Percentiles rank a stretch among this genome's conserved stretches.
These are phyloP conservation scores for Verticillium longisporum DNA, from an alignment of 2,329 filamentous ascomycete genomes.

Conservation along the genomic window DNA sequence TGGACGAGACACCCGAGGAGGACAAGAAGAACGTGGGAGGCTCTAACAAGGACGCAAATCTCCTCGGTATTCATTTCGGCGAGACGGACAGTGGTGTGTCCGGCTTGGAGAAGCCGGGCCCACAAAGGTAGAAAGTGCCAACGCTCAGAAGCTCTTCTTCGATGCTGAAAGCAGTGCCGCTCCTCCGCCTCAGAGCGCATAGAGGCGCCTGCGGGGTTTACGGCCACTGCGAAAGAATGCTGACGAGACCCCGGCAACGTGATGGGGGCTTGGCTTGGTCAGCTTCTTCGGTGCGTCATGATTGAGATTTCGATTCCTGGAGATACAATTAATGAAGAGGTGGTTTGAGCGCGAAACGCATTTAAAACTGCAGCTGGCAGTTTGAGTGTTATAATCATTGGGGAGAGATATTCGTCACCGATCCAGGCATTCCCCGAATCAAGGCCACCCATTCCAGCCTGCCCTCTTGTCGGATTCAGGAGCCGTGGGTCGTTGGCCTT, in stretches of 20 bases:
- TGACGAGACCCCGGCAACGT: neutral
- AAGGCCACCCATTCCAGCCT: neutral
- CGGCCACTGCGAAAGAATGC: neutral
- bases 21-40: constrained; percentile 17
- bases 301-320: no score
- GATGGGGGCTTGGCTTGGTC: neutral
- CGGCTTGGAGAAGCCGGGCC: constrained; percentile 31
- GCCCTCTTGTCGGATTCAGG: neutral
- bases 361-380: neutral
- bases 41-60: constrained; percentile 22
- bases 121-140: constrained; percentile 24
- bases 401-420: neutral
- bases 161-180: constrained; percentile 19
- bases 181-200: constrained; percentile 22
- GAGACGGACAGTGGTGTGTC: constrained; percentile 36
- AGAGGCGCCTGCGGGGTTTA: neutral
- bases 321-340: no score
- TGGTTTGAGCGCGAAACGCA: no score
- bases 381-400: neutral
- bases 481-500: neutral
- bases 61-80: constrained; percentile 33
- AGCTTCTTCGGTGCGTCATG: no score
- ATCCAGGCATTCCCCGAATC: neutral
- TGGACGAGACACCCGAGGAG: constrained; percentile 36
- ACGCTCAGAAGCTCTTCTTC: constrained; percentile 14